Evolutionary conservation across 257 asterid genomes (phyloP).

Genomic region (Solanum virginianum): DNA sequence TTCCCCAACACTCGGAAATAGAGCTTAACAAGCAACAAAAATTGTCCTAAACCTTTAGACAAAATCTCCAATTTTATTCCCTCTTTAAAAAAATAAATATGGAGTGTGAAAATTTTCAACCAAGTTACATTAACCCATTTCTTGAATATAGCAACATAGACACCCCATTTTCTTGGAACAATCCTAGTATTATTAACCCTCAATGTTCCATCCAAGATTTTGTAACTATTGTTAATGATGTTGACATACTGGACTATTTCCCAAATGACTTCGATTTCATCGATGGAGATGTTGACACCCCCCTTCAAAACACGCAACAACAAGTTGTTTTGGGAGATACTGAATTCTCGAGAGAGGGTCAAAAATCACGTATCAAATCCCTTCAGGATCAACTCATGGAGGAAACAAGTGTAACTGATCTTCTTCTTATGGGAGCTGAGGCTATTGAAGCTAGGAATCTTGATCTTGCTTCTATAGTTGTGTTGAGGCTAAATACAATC

Average conservation of each 20-base stretch:
- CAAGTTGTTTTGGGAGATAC: not conserved
- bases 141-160: not conserved
- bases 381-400: constrained; percentile 21
- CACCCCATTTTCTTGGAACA: not conserved
- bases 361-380: not conserved
- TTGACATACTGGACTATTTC: constrained; percentile 4
- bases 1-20: not conserved
- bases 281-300: not conserved
- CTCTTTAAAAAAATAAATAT: not conserved
- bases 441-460: constrained; percentile 22
- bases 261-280: constrained; percentile 4
- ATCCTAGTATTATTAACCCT: not conserved
- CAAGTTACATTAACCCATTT: not conserved
- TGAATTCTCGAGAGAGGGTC: not conserved
- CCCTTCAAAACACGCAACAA: not conserved
- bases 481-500: constrained; percentile 10
- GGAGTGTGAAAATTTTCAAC: constrained; percentile 7
- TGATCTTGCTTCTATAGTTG: constrained; percentile 12
- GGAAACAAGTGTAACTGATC: constrained; percentile 15
- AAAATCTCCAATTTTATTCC: not conserved
- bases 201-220: constrained; percentile 1
- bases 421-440: constrained; percentile 24
- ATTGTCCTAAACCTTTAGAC: not conserved
- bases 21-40: not conserved
- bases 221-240: not conserved